Evolutionary conservation across 441 rosid species (phyloP).

Genomic region (Corymbia citriodora): DNA sequence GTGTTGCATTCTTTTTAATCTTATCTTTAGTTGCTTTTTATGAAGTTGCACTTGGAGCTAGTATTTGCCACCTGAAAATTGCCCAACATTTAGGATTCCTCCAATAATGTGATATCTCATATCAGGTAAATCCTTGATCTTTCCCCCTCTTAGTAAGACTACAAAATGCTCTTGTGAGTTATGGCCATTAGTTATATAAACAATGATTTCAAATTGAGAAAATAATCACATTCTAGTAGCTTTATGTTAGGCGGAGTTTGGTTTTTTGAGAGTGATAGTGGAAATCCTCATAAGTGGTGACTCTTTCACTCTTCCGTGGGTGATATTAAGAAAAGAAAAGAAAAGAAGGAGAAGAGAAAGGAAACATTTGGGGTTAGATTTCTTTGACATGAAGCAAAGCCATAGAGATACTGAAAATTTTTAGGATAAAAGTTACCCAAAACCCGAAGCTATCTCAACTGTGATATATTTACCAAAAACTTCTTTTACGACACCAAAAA

Average conservation of each 20-base stretch:
- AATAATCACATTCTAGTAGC: not conserved
- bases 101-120: not conserved
- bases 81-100: not conserved
- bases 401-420: not conserved
- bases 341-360: not conserved
- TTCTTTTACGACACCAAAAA: not conserved
- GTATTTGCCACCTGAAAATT: not conserved
- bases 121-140: not conserved
- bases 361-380: not conserved
- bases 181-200: not conserved
- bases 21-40: not conserved
- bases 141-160: not conserved
- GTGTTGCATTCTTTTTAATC: not conserved
- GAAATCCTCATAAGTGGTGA: not conserved
- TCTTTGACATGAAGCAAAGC: not conserved
- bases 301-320: not conserved
- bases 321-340: not conserved
- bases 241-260: not conserved
- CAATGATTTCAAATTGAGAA: not conserved
- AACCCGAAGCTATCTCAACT: not conserved
- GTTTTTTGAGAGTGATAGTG: not conserved
- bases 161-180: not conserved
- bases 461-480: not conserved
- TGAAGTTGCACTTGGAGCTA: not conserved
- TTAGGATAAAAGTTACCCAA: not conserved